A percentile compares a stretch with the other conserved stretches of the same genome.
Conservation (phyloP, 163 green algal genomes). For the Scenedesmus sp. region DNA sequence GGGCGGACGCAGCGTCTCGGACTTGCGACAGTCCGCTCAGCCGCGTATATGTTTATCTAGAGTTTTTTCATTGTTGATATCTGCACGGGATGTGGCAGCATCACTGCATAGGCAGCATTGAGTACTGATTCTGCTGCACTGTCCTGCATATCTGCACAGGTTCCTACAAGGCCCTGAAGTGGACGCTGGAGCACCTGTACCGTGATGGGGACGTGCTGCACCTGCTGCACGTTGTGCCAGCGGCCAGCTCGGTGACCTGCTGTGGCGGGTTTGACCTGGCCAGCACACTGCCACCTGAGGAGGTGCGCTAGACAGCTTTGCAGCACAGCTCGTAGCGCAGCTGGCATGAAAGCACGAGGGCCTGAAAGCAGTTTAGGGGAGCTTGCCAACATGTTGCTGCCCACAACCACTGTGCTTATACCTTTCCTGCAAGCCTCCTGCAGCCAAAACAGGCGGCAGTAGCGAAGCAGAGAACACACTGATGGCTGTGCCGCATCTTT, state of each 20-base stretch:
- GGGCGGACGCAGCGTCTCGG: not conserved
- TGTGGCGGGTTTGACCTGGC: constrained; percentile 13
- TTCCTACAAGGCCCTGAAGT: constrained; percentile 45
- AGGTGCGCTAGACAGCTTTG: not conserved
- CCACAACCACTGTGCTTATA: no score
- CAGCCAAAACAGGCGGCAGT: no score
- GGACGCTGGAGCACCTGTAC: constrained; percentile 51
- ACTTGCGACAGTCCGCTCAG: not conserved
- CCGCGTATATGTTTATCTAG: not conserved
- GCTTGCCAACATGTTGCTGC: no score
- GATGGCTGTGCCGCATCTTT: no score
- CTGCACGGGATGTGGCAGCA: not conserved
- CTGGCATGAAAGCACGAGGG: not conserved
- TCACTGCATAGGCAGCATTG: not conserved
- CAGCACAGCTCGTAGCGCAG: not conserved
- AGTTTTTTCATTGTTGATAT: not conserved
- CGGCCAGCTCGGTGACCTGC: constrained; percentile 27
- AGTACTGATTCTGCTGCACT: not conserved
- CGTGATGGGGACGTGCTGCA: constrained; percentile 48
- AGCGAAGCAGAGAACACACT: no score
- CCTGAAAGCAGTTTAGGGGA: no score
- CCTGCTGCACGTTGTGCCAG: constrained; percentile 48
- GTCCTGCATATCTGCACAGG: constrained; percentile 3
- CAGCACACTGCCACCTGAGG: constrained; percentile 10
- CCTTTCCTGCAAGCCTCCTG: no score